phyloP scores from a whole-genome alignment of 2,329 filamentous ascomycete genomes.

The Xenoacremonium recifei region DNA sequence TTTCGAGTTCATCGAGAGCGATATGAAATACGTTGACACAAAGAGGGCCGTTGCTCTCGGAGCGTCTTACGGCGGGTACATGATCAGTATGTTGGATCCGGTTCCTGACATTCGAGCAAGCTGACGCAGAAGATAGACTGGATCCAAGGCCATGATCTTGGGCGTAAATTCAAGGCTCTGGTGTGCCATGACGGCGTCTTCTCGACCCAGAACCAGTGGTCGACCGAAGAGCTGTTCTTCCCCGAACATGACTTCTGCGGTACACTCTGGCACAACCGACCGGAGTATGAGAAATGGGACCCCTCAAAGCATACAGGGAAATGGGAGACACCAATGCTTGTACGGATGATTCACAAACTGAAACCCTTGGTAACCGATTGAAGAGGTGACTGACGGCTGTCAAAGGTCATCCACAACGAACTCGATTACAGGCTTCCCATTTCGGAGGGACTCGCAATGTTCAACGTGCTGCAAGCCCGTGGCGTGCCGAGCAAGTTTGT shows the following conservation, averaged over 20 bases:
- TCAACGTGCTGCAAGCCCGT: conserved; percentile 78
- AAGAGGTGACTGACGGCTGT: conserved; percentile 9
- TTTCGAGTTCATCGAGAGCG: conserved; percentile 69
- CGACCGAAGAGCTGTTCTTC: conserved; percentile 70
- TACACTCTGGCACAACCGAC: conserved; percentile 59
- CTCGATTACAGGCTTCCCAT: conserved; percentile 87
- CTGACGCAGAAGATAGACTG: conserved; percentile 55
- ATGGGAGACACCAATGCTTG: conserved; percentile 84
- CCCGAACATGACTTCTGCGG: conserved; percentile 66
- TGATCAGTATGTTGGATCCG: conserved; percentile 57
- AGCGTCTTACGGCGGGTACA: conserved; percentile 73
- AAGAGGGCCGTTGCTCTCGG: conserved; percentile 69
- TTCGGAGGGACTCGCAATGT: conserved; percentile 78
- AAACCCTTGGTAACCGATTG: background rate
- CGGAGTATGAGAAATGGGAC: conserved; percentile 68
- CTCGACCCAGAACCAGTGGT: conserved; percentile 64
- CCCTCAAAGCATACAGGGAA: conserved; percentile 61
- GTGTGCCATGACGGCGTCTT: conserved; percentile 89
- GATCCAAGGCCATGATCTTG: conserved; percentile 85
- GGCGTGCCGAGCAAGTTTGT: conserved; percentile 76
- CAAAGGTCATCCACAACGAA: conserved; percentile 73
- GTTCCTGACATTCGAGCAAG: background rate
- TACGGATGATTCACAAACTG: no score
- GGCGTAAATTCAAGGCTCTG: conserved; percentile 81
- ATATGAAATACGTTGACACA: conserved; percentile 68